Base-by-base conservation (phyloP, 768 basidiomycete genomes). In the Agaricus sinodeliciosus region DNA sequence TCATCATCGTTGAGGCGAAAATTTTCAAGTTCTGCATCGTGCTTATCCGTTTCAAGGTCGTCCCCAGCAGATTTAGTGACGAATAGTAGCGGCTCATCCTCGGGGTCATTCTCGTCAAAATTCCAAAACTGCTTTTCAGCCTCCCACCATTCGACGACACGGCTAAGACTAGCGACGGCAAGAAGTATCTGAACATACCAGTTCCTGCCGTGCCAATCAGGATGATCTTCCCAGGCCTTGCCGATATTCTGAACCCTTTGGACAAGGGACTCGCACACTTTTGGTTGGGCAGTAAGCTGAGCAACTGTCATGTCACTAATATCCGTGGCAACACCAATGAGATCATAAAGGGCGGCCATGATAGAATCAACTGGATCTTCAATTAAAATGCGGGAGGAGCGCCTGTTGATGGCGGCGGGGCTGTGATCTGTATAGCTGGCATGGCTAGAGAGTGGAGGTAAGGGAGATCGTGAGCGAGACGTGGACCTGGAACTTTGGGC, bases 41-140 rank as follows among this genome's bases (percentile, higher is more conserved):
- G 41, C 64, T 76, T 56, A 66, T 73, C 59, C 60, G 72, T 58
- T 27, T 64, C 52, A 13, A 59, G 60, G 36, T 61, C 69, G 28
- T 90, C 89, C 35, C 85, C 86, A 16, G 79, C 81, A 0, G 95
- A 87, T 66, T 95, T 96, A 66, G 93, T 86, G 51, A 98, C 92
- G 63, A 98, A 98, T 59, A 86, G 82, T 46, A 98, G 72, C 1
- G 92, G 91, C 59, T 97, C 95, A 51, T 91, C 87, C 60, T 93
- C 92, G 55, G 90, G 85, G 42, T 89, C 88, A 56, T 88, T 86
- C 63, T 92, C 90, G 63, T 94, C 90, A 65, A 97, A 98, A 63
- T 96, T 96, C 96, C 96, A 99, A 69, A 99, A 99, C 60, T 94
- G 92, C 63, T 94, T 94, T 73, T 98, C 95, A 9, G 96, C 96